Base-by-base conservation (phyloP, 805 yeast species). In the Hanseniaspora taiwanica region DNA sequence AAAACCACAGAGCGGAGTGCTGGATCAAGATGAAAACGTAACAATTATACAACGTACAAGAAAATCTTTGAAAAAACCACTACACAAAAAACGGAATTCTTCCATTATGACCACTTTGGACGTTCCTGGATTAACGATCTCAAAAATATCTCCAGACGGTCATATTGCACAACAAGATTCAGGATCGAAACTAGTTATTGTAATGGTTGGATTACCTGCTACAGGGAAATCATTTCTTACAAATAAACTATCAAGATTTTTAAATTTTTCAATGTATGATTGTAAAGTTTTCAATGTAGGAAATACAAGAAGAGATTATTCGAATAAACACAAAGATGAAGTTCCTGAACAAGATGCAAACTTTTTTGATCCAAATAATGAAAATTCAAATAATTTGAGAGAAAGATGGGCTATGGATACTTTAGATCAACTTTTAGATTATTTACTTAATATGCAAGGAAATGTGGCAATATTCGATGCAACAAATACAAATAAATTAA, bases 361-460 rank as follows among this genome's bases (percentile, higher is more conserved):
- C 42, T 89, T 89, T 55, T 89, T 89, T 62, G 72, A 78, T 25
- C 96, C 97, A 0, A 76, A 74, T 40, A 85, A 91, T 57, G 60
- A 66, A 32, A 64, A 72, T 12, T 74, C 80, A 14, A 74, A 74
- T 3, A 65, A 68, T 24, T 63, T 85, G 35, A 72, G 97, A 45
- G 96, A 89, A 53, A 73, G 81, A 57, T 91, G 97, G 97, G 98
- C 98, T 0, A 78, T 81, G 76, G 94, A 89, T 47, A 89, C 98
- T 0, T 63, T 89, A 42, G 89, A 85, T 44, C 81, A 80, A 51
- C 61, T 89, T 41, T 64, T 89, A 27, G 89, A 87, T 49, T 87
- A 83, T 59, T 71, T 91, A 4, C 56, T 86, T 37, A 69, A 74
- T 12, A 93, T 85, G 0, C 74, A 78, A 24, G 97, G 97, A 2